Base-by-base conservation (phyloP, 208 protist species). In the Spongospora subterranea region DNA sequence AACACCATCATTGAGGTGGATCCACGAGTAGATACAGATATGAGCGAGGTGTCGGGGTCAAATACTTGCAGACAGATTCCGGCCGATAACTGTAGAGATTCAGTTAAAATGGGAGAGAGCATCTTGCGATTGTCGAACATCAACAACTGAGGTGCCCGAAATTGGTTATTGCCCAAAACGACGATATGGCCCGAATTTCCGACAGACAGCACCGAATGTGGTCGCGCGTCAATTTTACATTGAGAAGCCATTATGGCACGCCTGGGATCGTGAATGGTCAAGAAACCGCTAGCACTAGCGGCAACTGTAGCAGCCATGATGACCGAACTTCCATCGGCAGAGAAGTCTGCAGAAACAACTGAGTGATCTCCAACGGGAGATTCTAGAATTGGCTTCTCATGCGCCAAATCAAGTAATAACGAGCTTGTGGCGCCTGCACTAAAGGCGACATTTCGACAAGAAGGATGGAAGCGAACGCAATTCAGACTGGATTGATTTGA, bases 151-250 rank as follows among this genome's bases (percentile, higher is more conserved):
- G 71, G 71, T 6, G 6, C n/a, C 71, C 71, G 6, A n/a, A 82
- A 82, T n/a, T 82, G 71, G n/a, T 82, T n/a, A 20, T 82, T 6
- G n/a, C 71, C 71, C 6, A 82, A n/a, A 43, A 82, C 71, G 6
- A 43, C 71, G 6, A 82, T 20, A 20, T 45, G 71, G 6, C 17
- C 6, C 6, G 6, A 6, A 43, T 43, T 82, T 13, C n/a, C n/a
- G 6, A 82, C 17, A n/a, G 6, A 40, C 6, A 82, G 6, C 17
- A 82, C n/a, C 11, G n/a, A 43, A 82, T 82, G 71, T 20, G 71
- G 71, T 82, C 71, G 71, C n/a, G 35, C 13, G 54, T 29, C 54
- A 17, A 32, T 17, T 29, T 32, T 17, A 29, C 29, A 17, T 17
- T 65, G 29, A 29, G 29, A 17, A 29, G 54, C 20, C 54, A 29